A percentile compares a stretch with the other conserved stretches of the same genome.
These are phyloP conservation scores for Asterella californica DNA, from an alignment of 225 moss, liverwort and hornwort species.

Conservation along the genomic window DNA sequence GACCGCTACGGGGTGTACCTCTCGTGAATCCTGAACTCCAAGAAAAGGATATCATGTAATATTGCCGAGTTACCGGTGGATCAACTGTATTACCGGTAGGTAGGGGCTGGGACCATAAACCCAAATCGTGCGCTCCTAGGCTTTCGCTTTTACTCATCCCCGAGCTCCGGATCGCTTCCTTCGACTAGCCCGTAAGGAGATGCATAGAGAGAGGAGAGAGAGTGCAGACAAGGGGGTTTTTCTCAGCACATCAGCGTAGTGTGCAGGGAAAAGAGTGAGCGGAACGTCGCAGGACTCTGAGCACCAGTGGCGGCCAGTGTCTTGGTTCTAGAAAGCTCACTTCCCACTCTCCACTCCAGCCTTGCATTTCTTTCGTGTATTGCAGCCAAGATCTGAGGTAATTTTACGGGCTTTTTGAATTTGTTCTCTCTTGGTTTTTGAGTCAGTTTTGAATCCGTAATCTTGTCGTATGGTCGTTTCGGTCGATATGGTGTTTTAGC, in stretches of 20 bases:
- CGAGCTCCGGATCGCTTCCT: neutral
- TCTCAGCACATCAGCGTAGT: neutral
- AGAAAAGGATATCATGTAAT: neutral
- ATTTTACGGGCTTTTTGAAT: neutral
- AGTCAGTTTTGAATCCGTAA: neutral
- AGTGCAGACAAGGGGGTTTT: neutral
- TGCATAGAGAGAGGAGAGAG: constrained; percentile 8
- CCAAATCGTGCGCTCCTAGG: neutral
- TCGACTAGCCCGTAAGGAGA: neutral
- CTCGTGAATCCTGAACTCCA: neutral
- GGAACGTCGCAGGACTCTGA: neutral
- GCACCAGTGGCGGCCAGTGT: neutral
- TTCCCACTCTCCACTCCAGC: too few species aligned
- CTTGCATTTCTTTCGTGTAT: neutral
- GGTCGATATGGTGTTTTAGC: neutral
- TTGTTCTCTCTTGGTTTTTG: neutral
- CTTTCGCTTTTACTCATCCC: neutral
- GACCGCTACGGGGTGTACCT: neutral
- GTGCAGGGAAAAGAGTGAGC: neutral
- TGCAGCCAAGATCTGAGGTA: constrained; percentile 3
- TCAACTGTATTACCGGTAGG: constrained; percentile 21
- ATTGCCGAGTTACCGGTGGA: constrained; percentile 2
- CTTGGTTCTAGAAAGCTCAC: neutral
- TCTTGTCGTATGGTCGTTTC: neutral
- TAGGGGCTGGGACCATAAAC: constrained; percentile 17